phyloP scores from a whole-genome alignment of 2,329 filamentous ascomycete genomes.

The Anthostomella pinea region DNA sequence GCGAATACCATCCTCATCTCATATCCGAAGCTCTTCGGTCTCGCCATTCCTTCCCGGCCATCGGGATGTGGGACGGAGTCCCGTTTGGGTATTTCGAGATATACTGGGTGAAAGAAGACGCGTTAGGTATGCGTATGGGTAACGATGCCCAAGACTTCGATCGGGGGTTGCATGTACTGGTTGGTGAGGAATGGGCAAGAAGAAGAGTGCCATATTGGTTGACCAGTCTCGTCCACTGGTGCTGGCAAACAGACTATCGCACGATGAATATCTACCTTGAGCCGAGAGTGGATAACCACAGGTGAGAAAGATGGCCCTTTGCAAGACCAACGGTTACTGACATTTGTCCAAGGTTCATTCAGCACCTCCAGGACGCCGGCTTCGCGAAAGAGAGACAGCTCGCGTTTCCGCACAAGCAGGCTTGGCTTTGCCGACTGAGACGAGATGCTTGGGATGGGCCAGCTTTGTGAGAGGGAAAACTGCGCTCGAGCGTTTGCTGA shows the following conservation, averaged over 20 bases:
- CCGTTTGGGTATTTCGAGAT: slow-evolving; percentile 98
- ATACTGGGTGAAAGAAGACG: slow-evolving; percentile 96
- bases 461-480: slow-evolving; percentile 35
- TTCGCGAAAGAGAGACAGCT: slow-evolving; percentile 88
- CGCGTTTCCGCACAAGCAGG: slow-evolving; percentile 87
- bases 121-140: slow-evolving; percentile 66
- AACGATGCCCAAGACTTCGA: slow-evolving; percentile 75
- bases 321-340: slow-evolving; percentile 4
- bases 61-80: slow-evolving; percentile 90
- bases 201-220: slow-evolving; percentile 82
- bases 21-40: slow-evolving; percentile 62
- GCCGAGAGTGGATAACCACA: slow-evolving; percentile 85
- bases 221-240: slow-evolving; percentile 82
- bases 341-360: slow-evolving; percentile 54
- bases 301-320: slow-evolving; percentile 53
- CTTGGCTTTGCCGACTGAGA: slow-evolving; percentile 76
- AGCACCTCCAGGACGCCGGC: slow-evolving; percentile 68
- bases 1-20: slow-evolving; percentile 63
- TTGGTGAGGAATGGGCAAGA: slow-evolving; percentile 90
- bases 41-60: slow-evolving; percentile 81
- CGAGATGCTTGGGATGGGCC: slow-evolving; percentile 79
- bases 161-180: slow-evolving; percentile 79
- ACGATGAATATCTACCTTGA: slow-evolving; percentile 84
- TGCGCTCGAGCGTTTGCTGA: slow-evolving; percentile 1
- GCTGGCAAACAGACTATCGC: slow-evolving; percentile 71